A percentile compares a stretch with the other conserved stretches of the same genome.
Conservation (phyloP, 352 stramenopile species). For the Pythium aristosporum region DNA sequence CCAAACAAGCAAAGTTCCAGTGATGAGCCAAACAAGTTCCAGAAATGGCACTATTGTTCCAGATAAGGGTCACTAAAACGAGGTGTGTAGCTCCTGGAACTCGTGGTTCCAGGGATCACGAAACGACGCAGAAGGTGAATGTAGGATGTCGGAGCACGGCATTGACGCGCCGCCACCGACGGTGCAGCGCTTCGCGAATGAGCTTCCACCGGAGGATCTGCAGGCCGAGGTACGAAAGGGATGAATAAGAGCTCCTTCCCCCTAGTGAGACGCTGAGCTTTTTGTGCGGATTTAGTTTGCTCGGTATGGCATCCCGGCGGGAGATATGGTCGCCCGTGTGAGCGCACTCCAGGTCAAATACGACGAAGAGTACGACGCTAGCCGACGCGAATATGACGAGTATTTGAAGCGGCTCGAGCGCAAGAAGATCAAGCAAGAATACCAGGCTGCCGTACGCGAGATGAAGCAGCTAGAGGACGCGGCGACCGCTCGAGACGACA, state of each 20-base stretch:
- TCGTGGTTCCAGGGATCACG: conserved; percentile 3
- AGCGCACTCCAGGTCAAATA: conserved; percentile 54
- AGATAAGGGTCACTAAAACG: conserved; percentile 7
- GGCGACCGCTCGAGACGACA: conserved; percentile 43
- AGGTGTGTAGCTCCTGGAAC: conserved; percentile 15
- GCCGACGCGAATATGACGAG: conserved; percentile 35
- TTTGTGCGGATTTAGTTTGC: conserved; percentile 31
- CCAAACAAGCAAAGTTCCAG: conserved; percentile 2
- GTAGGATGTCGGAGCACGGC: not conserved
- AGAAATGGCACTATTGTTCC: conserved; percentile 12
- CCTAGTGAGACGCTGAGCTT: not conserved
- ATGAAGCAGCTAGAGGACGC: conserved; percentile 39
- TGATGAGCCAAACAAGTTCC: not conserved
- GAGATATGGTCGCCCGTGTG: conserved; percentile 45
- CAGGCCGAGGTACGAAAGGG: conserved; percentile 55
- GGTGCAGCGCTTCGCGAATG: conserved; percentile 41
- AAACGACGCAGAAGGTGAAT: conserved; percentile 25
- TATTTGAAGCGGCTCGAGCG: conserved; percentile 39
- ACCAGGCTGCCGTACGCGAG: conserved; percentile 37
- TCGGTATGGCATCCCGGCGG: conserved; percentile 47
- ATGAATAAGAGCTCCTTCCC: not conserved
- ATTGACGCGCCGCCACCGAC: conserved; percentile 23
- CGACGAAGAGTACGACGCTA: conserved; percentile 58
- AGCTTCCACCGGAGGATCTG: conserved; percentile 54
- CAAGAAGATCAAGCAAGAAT: conserved; percentile 48